Percentiles rank a stretch among this genome's conserved stretches.
phyloP scores from a whole-genome alignment of 202 grass and related monocot species.

The Panicum hallii region DNA sequence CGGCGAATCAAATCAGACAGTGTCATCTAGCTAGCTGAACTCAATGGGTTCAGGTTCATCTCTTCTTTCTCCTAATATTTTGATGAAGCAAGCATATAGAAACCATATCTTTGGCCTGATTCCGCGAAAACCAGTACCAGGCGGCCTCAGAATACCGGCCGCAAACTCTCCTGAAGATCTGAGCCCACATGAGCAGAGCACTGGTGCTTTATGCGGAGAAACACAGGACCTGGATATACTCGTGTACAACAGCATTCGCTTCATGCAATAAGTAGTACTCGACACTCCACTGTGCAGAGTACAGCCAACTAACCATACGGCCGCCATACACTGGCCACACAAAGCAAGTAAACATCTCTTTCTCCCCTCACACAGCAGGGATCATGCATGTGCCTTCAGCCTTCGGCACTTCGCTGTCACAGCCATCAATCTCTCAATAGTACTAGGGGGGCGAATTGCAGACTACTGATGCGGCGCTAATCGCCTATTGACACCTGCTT shows the following conservation, averaged over 20 bases:
- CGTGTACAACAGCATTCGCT: background rate
- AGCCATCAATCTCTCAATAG: background rate
- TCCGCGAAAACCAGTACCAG: too few relatives aligned
- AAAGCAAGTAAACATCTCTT: conserved; percentile 10
- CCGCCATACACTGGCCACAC: background rate
- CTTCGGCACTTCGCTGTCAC: background rate
- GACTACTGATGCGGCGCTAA: background rate
- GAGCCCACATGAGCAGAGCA: too few relatives aligned
- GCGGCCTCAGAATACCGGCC: too few relatives aligned
- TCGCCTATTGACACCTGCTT: background rate
- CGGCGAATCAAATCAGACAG: background rate
- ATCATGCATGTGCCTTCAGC: background rate
- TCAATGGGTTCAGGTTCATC: too few relatives aligned
- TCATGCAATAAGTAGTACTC: background rate
- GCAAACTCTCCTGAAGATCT: too few relatives aligned
- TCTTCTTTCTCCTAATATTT: too few relatives aligned
- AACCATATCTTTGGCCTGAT: too few relatives aligned
- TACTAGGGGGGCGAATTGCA: background rate
- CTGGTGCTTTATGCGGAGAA: background rate
- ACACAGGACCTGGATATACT: background rate
- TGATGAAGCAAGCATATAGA: too few relatives aligned
- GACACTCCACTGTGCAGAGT: background rate
- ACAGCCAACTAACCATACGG: background rate
- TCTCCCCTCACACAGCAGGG: background rate
- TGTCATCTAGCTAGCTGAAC: too few relatives aligned